Base-by-base conservation (phyloP, 139 green algal species). In the Astrephomene gubernaculifera region DNA sequence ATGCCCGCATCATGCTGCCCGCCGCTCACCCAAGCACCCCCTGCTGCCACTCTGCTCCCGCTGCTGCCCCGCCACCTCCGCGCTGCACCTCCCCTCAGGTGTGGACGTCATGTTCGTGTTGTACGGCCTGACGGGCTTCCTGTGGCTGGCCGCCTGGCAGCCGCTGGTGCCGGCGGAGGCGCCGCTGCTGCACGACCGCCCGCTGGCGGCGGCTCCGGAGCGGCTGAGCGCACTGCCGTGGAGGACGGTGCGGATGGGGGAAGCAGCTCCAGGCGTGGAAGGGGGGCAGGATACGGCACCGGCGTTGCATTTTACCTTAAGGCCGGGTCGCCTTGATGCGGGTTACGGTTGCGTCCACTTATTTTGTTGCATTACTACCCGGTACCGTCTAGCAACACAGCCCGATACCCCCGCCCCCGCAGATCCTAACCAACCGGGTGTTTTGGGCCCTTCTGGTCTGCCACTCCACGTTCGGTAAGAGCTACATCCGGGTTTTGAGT, bases 121-220 rank as follows among this genome's bases (percentile, higher is more conserved):
- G 74, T 91, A 89, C 36, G 88, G 83, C 25, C 9, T 41, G 4
- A 10, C 82, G 29, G 88, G 88, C 22, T 89, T 91, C 27, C 1
- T 89, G 38, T 91, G 88, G 88, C 53, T 89, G 19, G 71, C 70
- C 19, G 14, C 52, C 0, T 91, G 88, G 88, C 49, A 89, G 36
- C 88, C 88, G 41, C 38, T 81, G 29, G 76, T 90, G 49, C 52
- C 79, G 5, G 17, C 31, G 44, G 53, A 75, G 8, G 31, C 79
- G 21, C 79, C 79, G 7, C 65, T 85, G 41, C 44, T 75, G 41
- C 76, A 72, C 10, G 76, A 73, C 33, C 81, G 19, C 22, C 35
- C 21, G 35, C 83, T 54, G 36, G 43, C 29, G 21, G 49, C 61
- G 19, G 53, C 74, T 10, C 54, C 68, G 8, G 31, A 65, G 5